phyloP scores from a whole-genome alignment of 2,329 filamentous ascomycete species.

The Xylaria multiplex region DNA sequence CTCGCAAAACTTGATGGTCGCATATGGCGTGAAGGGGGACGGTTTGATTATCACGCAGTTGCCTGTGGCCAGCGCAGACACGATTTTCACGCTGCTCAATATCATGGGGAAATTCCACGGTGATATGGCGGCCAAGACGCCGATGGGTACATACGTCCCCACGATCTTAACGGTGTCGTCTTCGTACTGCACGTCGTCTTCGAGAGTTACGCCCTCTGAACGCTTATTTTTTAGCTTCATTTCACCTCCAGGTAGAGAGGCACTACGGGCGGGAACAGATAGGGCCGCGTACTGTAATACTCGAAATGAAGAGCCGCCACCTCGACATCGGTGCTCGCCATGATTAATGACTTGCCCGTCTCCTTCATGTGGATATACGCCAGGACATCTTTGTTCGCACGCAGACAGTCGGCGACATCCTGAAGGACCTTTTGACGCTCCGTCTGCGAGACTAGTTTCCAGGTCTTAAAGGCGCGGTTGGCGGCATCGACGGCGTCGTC shows the following conservation, averaged over 20 bases:
- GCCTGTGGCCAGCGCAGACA: constrained; percentile 61
- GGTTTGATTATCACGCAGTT: constrained; percentile 68
- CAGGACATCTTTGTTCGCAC: constrained; percentile 55
- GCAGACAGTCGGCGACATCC: constrained; percentile 54
- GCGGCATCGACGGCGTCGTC: constrained; percentile 57
- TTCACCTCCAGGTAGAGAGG: too few species aligned
- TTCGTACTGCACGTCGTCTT: constrained; percentile 60
- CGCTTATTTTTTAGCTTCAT: constrained; percentile 21
- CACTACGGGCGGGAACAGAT: not conserved
- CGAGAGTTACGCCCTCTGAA: constrained; percentile 51
- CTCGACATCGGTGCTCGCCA: constrained; percentile 54
- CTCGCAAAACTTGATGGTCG: constrained; percentile 62
- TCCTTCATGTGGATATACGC: constrained; percentile 58
- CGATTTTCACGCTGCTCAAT: constrained; percentile 61
- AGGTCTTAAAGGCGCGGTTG: constrained; percentile 57
- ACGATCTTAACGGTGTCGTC: constrained; percentile 55
- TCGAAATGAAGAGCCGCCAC: constrained; percentile 52
- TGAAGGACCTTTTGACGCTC: constrained; percentile 56
- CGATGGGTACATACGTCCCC: constrained; percentile 58
- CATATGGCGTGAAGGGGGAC: constrained; percentile 66
- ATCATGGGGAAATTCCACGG: constrained; percentile 69
- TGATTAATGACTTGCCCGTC: constrained; percentile 60
- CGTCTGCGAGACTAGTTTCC: constrained; percentile 56
- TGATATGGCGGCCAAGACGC: constrained; percentile 64
- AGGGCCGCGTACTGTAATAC: constrained; percentile 49